Evolutionary conservation across 202 grass and related monocot species (phyloP), one percentile per base, ranked within the genome.

Genomic region (Setaria italica): DNA sequence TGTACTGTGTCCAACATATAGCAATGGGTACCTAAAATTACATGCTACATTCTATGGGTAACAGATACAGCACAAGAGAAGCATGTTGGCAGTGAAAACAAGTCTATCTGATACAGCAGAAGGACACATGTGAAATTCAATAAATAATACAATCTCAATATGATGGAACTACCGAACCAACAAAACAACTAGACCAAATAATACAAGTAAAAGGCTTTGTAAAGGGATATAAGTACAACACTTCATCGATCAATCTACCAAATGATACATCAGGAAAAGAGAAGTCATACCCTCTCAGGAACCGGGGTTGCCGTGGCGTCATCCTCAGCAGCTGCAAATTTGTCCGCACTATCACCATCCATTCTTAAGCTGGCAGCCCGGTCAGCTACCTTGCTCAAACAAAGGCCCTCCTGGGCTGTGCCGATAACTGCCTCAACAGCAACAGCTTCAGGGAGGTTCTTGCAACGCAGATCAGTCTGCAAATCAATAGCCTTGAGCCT

Each of bases 321-420:
- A 70, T 92, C 91, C 68, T 94, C 92, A n/a, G 90, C 85, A 37
- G 67, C 91, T 5, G 89, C 86, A 57, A 92, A 53, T 88, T 82
- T 90, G 45, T 97, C 94, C 3, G 69, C 74, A 74, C 89, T 90
- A 73, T 85, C 88, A 77, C 88, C 90, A 4, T 87, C 86, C 94
- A 97, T 97, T 62, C 62, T 80, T 37, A 92, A 73, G 14, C 34
- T 72, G 20, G 79, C 89, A 32, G 54, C 84, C 43, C 47, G 30
- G 20, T 73, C 80, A 51, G 63, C 68, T 80, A 48, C 75, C 56
- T 82, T 76, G 43, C 85, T 78, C 67, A 89, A 90, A 77, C 62
- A 69, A 77, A 86, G 86, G 72, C 66, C 85, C 68, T 85, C 49
- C 64, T 89, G 74, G 62, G 67, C 80, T 82, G 43, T 89, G 13